Conservation (phyloP, 1,284 basidiomycete species). For the Paramarasmius palmivorus region DNA sequence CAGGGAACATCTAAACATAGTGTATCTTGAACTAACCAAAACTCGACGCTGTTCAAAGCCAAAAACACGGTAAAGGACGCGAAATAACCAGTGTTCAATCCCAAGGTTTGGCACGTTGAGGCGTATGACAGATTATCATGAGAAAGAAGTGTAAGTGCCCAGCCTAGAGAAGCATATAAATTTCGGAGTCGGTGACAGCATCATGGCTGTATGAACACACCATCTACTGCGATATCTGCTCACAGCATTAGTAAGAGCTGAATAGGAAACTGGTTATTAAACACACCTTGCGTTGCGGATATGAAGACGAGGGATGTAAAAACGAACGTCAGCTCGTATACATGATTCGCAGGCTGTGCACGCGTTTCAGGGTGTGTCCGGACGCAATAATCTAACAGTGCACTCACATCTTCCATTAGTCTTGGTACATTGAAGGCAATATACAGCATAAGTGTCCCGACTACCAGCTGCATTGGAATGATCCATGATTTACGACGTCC, state of each 20-base stretch:
- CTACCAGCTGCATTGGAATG: constrained; percentile 92
- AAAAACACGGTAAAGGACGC: constrained; percentile 97
- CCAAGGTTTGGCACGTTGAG: constrained; percentile 97
- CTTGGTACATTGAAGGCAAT: constrained; percentile 82
- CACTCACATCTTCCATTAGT: constrained; percentile 79
- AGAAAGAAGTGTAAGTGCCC: constrained; percentile 96
- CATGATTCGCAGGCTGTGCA: constrained; percentile 53
- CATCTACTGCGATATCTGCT: constrained; percentile 95
- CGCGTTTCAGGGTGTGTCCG: constrained; percentile 10
- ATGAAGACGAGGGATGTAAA: constrained; percentile 94
- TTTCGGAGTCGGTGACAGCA: constrained; percentile 4
- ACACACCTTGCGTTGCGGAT: constrained; percentile 92
- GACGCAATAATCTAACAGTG: too few relatives aligned
- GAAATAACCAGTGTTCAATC: constrained; percentile 95
- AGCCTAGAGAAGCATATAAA: constrained; percentile 56
- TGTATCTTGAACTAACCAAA: constrained; percentile 59
- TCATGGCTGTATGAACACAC: constrained; percentile 38
- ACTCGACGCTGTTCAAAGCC: constrained; percentile 93
- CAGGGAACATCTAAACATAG: constrained; percentile 10
- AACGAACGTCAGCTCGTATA: constrained; percentile 79
- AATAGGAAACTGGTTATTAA: background rate
- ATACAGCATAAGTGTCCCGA: constrained; percentile 87
- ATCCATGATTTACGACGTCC: constrained; percentile 99
- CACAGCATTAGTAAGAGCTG: constrained; percentile 14
- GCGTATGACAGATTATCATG: constrained; percentile 96